Conservation (phyloP, 2,329 filamentous ascomycete genomes). For the Aspergillus candidus region DNA sequence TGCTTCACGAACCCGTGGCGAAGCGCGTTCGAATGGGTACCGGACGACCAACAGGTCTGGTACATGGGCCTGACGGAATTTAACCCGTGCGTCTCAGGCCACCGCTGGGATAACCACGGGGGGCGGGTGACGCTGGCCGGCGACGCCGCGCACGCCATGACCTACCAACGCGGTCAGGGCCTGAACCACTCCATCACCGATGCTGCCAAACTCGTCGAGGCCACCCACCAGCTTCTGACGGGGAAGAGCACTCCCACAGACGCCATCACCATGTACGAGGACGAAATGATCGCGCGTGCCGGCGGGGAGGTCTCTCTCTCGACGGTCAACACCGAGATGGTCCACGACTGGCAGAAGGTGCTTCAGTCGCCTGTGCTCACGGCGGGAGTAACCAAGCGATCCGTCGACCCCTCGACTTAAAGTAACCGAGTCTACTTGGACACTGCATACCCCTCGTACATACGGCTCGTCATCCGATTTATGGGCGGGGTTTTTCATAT, state of each 20-base stretch:
- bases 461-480: too few relatives aligned
- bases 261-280: conserved; percentile 24
- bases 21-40: conserved; percentile 22
- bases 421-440: too few relatives aligned
- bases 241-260: conserved; percentile 8
- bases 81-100: conserved; percentile 8
- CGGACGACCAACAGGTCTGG: conserved; percentile 16
- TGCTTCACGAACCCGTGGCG: conserved; percentile 42
- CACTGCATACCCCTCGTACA: too few relatives aligned
- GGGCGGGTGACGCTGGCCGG: conserved; percentile 46
- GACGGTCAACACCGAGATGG: conserved; percentile 40
- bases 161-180: conserved; percentile 54
- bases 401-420: too few relatives aligned
- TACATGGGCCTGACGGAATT: conserved; percentile 14
- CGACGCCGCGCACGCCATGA: conserved; percentile 56
- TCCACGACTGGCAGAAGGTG: conserved; percentile 38
- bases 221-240: conserved; percentile 8
- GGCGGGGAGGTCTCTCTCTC: conserved; percentile 42
- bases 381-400: conserved; percentile 1
- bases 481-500: too few relatives aligned
- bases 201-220: conserved; percentile 14
- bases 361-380: conserved; percentile 13
- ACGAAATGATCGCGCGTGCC: conserved; percentile 37
- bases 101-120: conserved; percentile 17
- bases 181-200: conserved; percentile 48